phyloP scores from a whole-genome alignment of 768 basidiomycete species.

The Chiua virens region DNA sequence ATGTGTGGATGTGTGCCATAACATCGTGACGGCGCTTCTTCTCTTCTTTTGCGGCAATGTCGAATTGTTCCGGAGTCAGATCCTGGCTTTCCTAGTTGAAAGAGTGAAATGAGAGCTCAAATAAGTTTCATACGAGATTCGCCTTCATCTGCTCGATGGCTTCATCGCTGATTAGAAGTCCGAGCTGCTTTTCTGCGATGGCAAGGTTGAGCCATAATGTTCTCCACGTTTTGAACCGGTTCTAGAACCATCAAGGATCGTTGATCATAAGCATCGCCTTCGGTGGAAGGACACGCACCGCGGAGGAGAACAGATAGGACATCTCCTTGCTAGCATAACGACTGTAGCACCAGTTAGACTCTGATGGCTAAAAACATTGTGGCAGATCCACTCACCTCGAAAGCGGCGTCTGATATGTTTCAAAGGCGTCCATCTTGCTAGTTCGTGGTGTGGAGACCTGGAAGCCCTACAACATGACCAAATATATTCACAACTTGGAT shows the following conservation, averaged over 20 bases:
- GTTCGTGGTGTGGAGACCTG: too few species aligned
- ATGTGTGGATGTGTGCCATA: conserved; percentile 99
- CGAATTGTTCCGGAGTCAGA: conserved; percentile 87
- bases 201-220: conserved; percentile 95
- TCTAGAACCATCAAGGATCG: conserved; percentile 46
- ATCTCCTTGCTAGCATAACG: conserved; percentile 99
- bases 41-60: conserved; percentile 89
- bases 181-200: conserved; percentile 94
- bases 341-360: conserved; percentile 40
- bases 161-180: conserved; percentile 82
- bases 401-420: conserved; percentile 80
- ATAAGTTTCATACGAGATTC: conserved; percentile 61
- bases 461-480: too few species aligned
- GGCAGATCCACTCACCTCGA: conserved; percentile 54
- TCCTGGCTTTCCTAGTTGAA: conserved; percentile 45
- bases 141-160: conserved; percentile 93
- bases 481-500: not conserved
- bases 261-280: not conserved
- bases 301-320: conserved; percentile 94
- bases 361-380: not conserved
- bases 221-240: conserved; percentile 94
- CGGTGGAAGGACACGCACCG: conserved; percentile 48
- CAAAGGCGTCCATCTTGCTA: conserved; percentile 60
- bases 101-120: not conserved
- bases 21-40: conserved; percentile 98